Base-by-base conservation (phyloP, 1,284 basidiomycete species). In the Trichosporon sp. region DNA sequence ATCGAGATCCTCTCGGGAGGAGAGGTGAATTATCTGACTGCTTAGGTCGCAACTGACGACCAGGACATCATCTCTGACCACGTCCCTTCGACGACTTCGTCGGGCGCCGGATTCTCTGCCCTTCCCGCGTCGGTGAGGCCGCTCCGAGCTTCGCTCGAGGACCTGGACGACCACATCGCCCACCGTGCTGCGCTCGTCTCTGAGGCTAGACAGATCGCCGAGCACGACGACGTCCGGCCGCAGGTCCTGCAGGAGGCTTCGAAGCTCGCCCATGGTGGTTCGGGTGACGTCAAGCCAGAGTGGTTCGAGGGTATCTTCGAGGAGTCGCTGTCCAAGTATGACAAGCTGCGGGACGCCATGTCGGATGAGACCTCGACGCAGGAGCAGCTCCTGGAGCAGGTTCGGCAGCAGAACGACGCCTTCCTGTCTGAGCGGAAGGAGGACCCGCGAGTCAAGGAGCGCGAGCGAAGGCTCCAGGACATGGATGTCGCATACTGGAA, bases 401-500 rank as follows among this genome's bases (percentile, higher is more conserved):
- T 97, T 76, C 87, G 89, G 92, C 85, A 86, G 31, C 87, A 88
- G 59, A 94, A 96, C 78, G 88, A 89, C n/a, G 82, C 86, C 12
- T 95, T 98, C 83, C 78, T 96, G 8, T 86, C 89, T 54, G 92
- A 93, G 1, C 87, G 95, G 14, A 90, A 88, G 80, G 91, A 92
- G 14, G 94, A 96, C 78, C 87, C 90, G 0, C 85, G 87, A 14
- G 88, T 95, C 7, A 93, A 92, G 79, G 90, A 91, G 56, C 88
- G 96, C n/a, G 93, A 97, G 83, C 86, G 88, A 71, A 91, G 91
- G 0, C 84, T 98, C 54, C 94, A 95, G 79, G 90, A 90, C n/a
- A 89, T 98, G 67, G 93, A 97, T 76, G 83, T 91, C 43, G 92
- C 94, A 0, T 93, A 94, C 83, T 90, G 91, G 84, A 94, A 94